Evolutionary conservation across 2,329 filamentous ascomycete species (phyloP).

Genomic region (Fusarium sp.): DNA sequence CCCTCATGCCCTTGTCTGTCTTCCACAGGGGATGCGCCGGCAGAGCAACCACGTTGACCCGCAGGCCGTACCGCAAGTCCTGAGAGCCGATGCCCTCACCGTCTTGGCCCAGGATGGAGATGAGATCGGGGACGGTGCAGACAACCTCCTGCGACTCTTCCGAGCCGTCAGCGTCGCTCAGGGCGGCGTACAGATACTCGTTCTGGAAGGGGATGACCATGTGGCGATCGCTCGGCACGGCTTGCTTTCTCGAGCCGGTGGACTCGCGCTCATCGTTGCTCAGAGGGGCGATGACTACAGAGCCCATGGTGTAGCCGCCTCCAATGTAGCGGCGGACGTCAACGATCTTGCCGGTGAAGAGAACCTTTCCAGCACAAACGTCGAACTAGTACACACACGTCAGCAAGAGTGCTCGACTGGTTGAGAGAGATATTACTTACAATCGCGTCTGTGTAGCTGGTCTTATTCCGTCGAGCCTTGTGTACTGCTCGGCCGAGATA

Average conservation of each 20-base stretch:
- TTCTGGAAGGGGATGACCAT: conserved; percentile 57
- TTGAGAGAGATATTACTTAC: conserved; percentile 8
- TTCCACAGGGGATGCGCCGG: conserved; percentile 63
- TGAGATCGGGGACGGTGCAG: conserved; percentile 53
- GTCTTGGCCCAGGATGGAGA: conserved; percentile 54
- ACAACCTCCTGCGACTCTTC: conserved; percentile 47
- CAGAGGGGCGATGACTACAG: conserved; percentile 50
- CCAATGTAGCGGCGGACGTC: conserved; percentile 53
- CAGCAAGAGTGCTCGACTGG: not conserved
- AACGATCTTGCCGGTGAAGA: conserved; percentile 55
- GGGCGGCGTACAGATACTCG: conserved; percentile 54
- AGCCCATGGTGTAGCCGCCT: conserved; percentile 56
- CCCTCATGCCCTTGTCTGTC: conserved; percentile 49
- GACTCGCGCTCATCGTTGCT: conserved; percentile 47
- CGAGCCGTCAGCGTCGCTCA: conserved; percentile 48
- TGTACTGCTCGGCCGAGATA: conserved; percentile 64
- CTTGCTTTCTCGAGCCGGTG: conserved; percentile 23
- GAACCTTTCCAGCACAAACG: conserved; percentile 49
- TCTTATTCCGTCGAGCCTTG: conserved; percentile 39
- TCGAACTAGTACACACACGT: conserved; percentile 33
- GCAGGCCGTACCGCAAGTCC: conserved; percentile 62
- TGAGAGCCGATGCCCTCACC: conserved; percentile 62
- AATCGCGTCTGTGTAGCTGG: conserved; percentile 42
- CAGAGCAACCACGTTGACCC: conserved; percentile 62
- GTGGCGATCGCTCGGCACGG: conserved; percentile 39